Base-by-base conservation (phyloP, 441 rosid genomes). In the Corymbia calophylla region DNA sequence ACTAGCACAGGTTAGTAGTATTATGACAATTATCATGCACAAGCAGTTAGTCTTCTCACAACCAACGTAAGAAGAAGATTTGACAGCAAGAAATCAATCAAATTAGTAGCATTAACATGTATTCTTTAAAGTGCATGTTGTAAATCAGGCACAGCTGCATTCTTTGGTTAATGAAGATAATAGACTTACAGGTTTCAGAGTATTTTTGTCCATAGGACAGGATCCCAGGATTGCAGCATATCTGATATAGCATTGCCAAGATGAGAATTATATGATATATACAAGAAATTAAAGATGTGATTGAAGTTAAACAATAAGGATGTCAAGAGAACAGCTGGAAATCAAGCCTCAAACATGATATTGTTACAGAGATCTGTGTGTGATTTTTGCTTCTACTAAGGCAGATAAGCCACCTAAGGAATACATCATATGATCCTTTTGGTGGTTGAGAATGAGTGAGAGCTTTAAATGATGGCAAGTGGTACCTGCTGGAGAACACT, bases 171-270 rank as follows among this genome's bases (percentile, higher is more conserved):
- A 64, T 47, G 87, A 25, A 87, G 49, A 53, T 31, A 87, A 70
- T 15, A 62, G 70, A 60, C 31, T 91, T 95, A 97, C 98, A 90
- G 95, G 98, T 56, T 92, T 93, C 91, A 96, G 86, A 90, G 88
- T 86, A 91, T 93, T 91, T 93, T 88, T 94, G 88, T 93, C 93
- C 23, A 87, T 89, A 64, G 95, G 93, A 89, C 96, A 94, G 87
- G 97, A 90, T 91, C 99, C 99, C 94, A 96, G 91, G 68, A 96
- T 95, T 91, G 96, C 98, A 89, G 98, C 96, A 92, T 97, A 96
- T 92, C 99, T 97, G 31, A 86, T 53, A 17, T 21, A 56, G n/a
- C 84, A 77, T 77, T 77, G 84, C 84, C 84, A 23, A 77, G 84
- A 77, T 77, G 51, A 4, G 10, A 77, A 77, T 44, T 23, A 12